Percentiles rank a stretch among this genome's conserved stretches.
Conservation (phyloP, 1,139 yeast species). For the Martiniozyma asiatica region DNA sequence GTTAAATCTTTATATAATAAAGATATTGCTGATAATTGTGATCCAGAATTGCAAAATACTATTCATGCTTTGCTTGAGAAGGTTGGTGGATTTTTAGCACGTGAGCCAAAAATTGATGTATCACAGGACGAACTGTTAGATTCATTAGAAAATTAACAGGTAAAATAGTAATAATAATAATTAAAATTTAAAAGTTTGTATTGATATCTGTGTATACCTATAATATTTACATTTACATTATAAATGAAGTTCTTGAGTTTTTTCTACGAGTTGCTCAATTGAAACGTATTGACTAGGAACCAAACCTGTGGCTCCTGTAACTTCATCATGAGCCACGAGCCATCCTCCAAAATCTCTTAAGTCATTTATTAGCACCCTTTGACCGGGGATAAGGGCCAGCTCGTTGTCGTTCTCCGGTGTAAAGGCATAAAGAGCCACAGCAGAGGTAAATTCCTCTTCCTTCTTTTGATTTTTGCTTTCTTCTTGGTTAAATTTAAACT, state of each 20-base stretch:
- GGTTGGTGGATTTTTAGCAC: constrained; percentile 41
- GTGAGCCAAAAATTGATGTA: constrained; percentile 5
- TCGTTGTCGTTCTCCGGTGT: constrained; percentile 92
- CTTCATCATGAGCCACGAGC: constrained; percentile 86
- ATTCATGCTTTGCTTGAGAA: constrained; percentile 37
- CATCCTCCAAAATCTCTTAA: constrained; percentile 41
- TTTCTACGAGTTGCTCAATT: no score
- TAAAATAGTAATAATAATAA: not conserved
- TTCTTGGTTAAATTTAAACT: no score
- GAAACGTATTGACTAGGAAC: constrained; percentile 97
- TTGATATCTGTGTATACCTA: no score
- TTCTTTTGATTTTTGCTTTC: no score
- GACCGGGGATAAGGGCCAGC: constrained; percentile 67
- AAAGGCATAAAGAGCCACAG: constrained; percentile 77
- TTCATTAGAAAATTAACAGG: not conserved
- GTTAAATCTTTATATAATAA: constrained; percentile 33
- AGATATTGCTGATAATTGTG: constrained; percentile 36
- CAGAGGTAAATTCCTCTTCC: constrained; percentile 22
- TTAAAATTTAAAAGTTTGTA: not conserved
- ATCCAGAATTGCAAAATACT: constrained; percentile 43
- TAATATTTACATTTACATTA: no score
- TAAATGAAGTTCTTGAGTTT: no score
- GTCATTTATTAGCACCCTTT: constrained; percentile 74
- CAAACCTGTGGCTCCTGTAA: constrained; percentile 73
- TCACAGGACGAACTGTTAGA: constrained; percentile 2